Evolutionary conservation across 2,329 filamentous ascomycete species (phyloP).

Genomic region (Tolypocladium inflatum): DNA sequence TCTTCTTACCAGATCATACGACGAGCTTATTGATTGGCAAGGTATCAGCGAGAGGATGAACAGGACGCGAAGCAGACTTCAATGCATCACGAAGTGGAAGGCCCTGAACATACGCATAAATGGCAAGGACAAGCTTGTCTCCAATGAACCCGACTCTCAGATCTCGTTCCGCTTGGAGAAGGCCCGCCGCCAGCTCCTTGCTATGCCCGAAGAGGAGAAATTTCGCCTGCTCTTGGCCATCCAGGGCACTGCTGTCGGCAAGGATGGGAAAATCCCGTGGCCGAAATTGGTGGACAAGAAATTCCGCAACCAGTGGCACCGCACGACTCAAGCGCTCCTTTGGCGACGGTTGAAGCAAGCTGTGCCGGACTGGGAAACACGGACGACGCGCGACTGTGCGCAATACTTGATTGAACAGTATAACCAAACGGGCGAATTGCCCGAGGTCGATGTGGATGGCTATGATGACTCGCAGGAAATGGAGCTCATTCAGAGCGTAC

Average conservation of each 20-base stretch:
- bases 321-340: conserved; percentile 24
- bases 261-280: conserved; percentile 43
- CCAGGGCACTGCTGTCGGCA: conserved; percentile 25
- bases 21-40: conserved; percentile 55
- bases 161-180: conserved; percentile 33
- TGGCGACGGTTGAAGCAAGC: conserved; percentile 28
- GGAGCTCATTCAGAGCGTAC: conserved; percentile 16
- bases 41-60: conserved; percentile 53
- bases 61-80: conserved; percentile 51
- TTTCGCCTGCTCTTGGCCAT: conserved; percentile 33
- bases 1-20: conserved; percentile 30
- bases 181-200: conserved; percentile 30
- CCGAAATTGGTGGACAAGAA: conserved; percentile 28
- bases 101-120: conserved; percentile 25
- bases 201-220: conserved; percentile 35
- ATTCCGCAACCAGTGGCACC: conserved; percentile 29
- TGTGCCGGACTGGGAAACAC: conserved; percentile 20
- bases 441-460: conserved; percentile 18
- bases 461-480: conserved; percentile 24
- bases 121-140: conserved; percentile 22
- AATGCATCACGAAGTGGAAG: conserved; percentile 62
- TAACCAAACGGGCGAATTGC: conserved; percentile 21
- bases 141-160: conserved; percentile 19
- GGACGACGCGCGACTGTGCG: conserved; percentile 23
- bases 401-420: conserved; percentile 24